Base-by-base conservation (phyloP, 148 eudicot genomes). In the Chenopodium quinoa region DNA sequence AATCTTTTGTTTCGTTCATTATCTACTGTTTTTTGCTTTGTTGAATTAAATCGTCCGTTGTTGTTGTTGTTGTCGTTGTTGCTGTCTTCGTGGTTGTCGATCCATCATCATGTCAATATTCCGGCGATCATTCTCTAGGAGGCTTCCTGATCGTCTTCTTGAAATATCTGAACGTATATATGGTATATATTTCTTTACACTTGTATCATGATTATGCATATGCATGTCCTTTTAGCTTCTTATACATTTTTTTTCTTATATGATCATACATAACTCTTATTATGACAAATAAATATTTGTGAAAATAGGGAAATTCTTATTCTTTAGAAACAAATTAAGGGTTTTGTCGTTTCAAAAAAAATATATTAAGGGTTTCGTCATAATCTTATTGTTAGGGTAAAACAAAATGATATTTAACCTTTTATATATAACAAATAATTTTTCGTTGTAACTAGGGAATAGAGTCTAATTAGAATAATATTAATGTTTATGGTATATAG, bases 91-190 rank as follows among this genome's bases (percentile, higher is more conserved):
- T 68, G 31, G 63, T 62, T 7, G 54, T 50, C 4, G 69, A 64
- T 2, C 54, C 25, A 81, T 48, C 25, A 81, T 48, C 60, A 80
- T 81, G 88, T 87, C 90, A 74, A 54, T 88, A 16, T 84, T 88
- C 71, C 77, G 90, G 7, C 79, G 88, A 74, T 77, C 86, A 11
- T 83, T 88, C 84, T 88, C 86, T 47, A 66, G 87, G 80, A 88
- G 79, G 82, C 78, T 80, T 32, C 90, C 90, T 6, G 90, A 88
- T 79, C 88, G 64, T 44, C 90, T 88, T 69, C 85, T 75, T 56
- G 90, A 84, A 66, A 86, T 88, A 40, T 82, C 87, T 27, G 84
- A 88, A 64, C 81, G 88, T 31, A 80, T 88, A 29, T 88, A 88
- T 78, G 90, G 90, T 88, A 86, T 67, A 65, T 22, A 71, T 40